Percentiles rank a stretch among this genome's conserved stretches.
These are phyloP conservation scores for Thermothelomyces thermophilus DNA, from an alignment of 2,329 filamentous ascomycete species.

Conservation along the genomic window DNA sequence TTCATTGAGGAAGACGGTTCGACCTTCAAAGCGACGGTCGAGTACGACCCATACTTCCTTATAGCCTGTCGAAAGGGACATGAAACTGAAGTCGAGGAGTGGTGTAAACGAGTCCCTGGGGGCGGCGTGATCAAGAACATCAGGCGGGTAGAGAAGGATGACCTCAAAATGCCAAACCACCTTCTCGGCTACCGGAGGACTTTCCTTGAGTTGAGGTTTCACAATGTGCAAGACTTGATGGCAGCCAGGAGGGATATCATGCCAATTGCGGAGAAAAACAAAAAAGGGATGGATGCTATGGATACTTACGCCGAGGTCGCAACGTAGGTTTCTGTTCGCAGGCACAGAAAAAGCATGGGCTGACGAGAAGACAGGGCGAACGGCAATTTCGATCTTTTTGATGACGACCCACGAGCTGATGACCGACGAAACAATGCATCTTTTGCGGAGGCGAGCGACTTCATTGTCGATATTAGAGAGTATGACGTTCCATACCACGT, in stretches of 20 bases:
- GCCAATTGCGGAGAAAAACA: constrained; percentile 93
- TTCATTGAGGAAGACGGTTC: constrained; percentile 85
- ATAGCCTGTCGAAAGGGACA: constrained; percentile 81
- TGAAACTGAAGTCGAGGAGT: constrained; percentile 94
- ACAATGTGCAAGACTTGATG: constrained; percentile 80
- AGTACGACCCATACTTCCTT: constrained; percentile 95
- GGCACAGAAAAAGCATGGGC: neutral
- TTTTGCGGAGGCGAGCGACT: constrained; percentile 88
- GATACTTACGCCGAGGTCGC: constrained; percentile 97
- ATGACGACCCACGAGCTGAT: constrained; percentile 73
- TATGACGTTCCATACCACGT: constrained; percentile 99
- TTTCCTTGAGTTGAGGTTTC: constrained; percentile 80
- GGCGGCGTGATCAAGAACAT: constrained; percentile 78
- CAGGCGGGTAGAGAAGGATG: constrained; percentile 79
- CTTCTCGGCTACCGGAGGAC: constrained; percentile 82
- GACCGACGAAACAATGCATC: constrained; percentile 69
- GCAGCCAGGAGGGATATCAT: constrained; percentile 77
- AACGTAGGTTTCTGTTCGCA: constrained; percentile 49
- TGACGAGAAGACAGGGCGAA: constrained; percentile 50
- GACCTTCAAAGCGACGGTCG: constrained; percentile 91
- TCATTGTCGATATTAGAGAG: constrained; percentile 96
- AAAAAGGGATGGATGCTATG: constrained; percentile 92
- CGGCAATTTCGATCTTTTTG: constrained; percentile 89
- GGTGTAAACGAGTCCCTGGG: constrained; percentile 69
- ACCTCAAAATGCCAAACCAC: constrained; percentile 92